Conservation (phyloP, 192 early-diverging fungal genomes). For the Umbelopsis sp. region DNA sequence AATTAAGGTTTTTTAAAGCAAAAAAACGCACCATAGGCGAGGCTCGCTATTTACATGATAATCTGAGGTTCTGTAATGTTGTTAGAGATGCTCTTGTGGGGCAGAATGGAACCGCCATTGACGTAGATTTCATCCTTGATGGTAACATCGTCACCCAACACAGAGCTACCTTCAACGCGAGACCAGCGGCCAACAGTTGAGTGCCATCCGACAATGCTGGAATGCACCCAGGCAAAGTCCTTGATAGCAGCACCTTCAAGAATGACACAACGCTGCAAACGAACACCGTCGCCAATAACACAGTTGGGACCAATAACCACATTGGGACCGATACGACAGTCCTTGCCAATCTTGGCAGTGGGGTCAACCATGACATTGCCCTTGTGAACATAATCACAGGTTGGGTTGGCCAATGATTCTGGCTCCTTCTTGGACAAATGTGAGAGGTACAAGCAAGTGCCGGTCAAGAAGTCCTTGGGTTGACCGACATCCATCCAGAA, state of each 20-base stretch:
- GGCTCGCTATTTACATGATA: constrained; percentile 78
- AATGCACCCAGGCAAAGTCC: constrained; percentile 90
- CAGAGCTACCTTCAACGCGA: constrained; percentile 89
- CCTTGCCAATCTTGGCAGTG: constrained; percentile 89
- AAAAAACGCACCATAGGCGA: background rate
- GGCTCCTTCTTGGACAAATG: constrained; percentile 81
- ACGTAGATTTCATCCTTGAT: constrained; percentile 92
- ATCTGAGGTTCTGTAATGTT: constrained; percentile 93
- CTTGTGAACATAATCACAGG: constrained; percentile 67
- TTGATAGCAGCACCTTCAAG: constrained; percentile 83
- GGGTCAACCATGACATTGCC: constrained; percentile 95
- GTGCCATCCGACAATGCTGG: constrained; percentile 95
- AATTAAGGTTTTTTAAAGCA: no score
- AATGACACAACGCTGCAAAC: constrained; percentile 87
- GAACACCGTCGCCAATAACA: constrained; percentile 92
- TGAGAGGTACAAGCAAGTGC: constrained; percentile 90
- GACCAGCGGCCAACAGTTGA: constrained; percentile 94
- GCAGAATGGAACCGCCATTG: constrained; percentile 93
- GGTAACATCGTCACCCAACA: constrained; percentile 96
- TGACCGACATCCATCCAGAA: constrained; percentile 99
- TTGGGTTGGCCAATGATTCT: constrained; percentile 68
- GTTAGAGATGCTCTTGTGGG: constrained; percentile 90
- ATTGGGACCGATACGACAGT: constrained; percentile 97
- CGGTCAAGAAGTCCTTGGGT: constrained; percentile 97
- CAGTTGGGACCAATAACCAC: constrained; percentile 93